Evolutionary conservation across 495 filamentous ascomycete species (phyloP), one percentile per base, ranked within the genome.

Genomic region (Amphirosellinia nigrospora): DNA sequence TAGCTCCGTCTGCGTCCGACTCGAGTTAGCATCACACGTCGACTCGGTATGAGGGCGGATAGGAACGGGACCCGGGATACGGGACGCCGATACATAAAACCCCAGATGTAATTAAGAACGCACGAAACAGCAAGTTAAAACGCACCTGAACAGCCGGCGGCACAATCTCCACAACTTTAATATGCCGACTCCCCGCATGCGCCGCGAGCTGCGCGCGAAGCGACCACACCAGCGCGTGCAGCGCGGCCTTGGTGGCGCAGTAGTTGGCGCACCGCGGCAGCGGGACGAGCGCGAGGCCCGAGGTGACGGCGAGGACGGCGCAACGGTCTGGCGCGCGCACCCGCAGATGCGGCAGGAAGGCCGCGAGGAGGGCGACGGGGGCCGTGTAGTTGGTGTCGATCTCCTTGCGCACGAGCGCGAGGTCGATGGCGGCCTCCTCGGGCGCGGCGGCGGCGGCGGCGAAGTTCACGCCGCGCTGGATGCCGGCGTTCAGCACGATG

Each of bases 321-420:
- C 59, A n/a, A n/a, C n/a, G n/a, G n/a, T n/a, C n/a, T 0, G 69
- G 72, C 23, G 77, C 61, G 70, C 55, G 32, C 1, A 2, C 6
- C 19, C 88, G 83, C 2, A 94, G 82, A 71, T 89, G 86, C 0
- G 91, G 89, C 0, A 92, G 81, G 76, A 94, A 89, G 0, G 85
- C 84, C 15, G 88, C 84, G 26, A 87, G 84, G 1, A 92, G 80
- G 69, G 87, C 82, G 8, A 94, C 75, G 56, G 85, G 84, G 19
- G 90, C 83, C 36, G 86, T 85, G 78, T 92, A 94, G 79, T 94
- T 94, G 2, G 89, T 92, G 10, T 78, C 79, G 32, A 93, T 66
- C 74, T 94, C 92, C 8, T 79, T 70, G 52, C 86, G 77, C 21
- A 90, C 76, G 0, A 79, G 52, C 0, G 78, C 74, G 0, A 94